Conservation (phyloP, 106 monocot species). For the Dendrobium officinale region DNA sequence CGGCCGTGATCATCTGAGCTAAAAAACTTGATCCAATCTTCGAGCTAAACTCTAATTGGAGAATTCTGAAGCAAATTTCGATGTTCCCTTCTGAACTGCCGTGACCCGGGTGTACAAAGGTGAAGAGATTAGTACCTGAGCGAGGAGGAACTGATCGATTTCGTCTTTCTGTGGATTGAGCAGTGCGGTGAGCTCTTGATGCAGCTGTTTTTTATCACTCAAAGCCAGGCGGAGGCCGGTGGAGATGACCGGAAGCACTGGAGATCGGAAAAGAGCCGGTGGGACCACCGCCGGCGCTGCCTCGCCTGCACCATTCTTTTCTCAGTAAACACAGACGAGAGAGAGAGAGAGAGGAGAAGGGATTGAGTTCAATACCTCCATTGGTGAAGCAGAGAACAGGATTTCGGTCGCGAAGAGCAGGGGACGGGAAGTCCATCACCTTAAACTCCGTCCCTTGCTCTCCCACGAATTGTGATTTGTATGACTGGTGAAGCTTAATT, state of each 20-base stretch:
- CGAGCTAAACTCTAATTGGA: no score
- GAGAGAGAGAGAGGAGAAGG: not conserved
- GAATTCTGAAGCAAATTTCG: not conserved
- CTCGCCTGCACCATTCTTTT: slow-evolving; percentile 10
- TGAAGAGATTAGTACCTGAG: slow-evolving; percentile 24
- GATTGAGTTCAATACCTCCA: not conserved
- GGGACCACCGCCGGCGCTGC: slow-evolving; percentile 19
- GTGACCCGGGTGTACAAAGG: not conserved
- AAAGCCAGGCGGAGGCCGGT: slow-evolving; percentile 9
- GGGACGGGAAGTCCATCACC: slow-evolving; percentile 17
- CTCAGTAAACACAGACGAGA: not conserved
- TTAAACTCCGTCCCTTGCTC: slow-evolving; percentile 8
- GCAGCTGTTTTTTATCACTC: slow-evolving; percentile 16
- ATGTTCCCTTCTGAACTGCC: not conserved
- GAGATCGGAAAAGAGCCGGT: slow-evolving; percentile 12
- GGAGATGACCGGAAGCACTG: not conserved
- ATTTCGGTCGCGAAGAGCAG: not conserved
- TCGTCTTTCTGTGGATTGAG: slow-evolving; percentile 37
- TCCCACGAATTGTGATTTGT: no score
- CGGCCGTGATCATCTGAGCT: no score
- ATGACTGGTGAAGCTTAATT: not conserved
- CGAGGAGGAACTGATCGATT: slow-evolving; percentile 49
- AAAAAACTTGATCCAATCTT: not conserved
- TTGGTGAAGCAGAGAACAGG: slow-evolving; percentile 3
- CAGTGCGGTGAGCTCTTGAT: slow-evolving; percentile 30